phyloP scores from a whole-genome alignment of 2,329 filamentous ascomycete genomes.

The Paramyrothecium roridum region DNA sequence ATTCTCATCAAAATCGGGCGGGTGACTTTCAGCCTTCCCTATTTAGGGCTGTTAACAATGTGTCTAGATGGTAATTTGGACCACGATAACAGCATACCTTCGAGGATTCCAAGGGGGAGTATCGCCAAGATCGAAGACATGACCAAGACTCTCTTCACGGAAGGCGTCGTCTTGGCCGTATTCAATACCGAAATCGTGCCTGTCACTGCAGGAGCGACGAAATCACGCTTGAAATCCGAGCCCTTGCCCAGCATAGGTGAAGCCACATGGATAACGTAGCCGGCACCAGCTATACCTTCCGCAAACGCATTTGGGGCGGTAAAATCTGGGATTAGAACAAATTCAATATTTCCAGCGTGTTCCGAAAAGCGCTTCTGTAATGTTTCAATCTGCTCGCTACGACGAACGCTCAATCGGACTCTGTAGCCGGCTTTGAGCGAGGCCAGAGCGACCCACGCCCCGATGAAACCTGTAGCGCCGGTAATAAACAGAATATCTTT shows the following conservation, averaged over 20 bases:
- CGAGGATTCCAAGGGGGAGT: constrained; percentile 2
- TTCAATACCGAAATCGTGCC: constrained; percentile 9
- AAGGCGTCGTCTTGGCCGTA: constrained; percentile 2
- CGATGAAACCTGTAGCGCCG: constrained; percentile 12
- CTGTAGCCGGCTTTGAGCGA: constrained; percentile 8
- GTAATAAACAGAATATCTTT: constrained; percentile 7
- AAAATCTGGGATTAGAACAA: constrained; percentile 29
- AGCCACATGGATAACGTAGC: constrained; percentile 27
- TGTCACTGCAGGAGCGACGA: constrained; percentile 8
- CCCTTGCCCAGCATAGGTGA: constrained; percentile 11
- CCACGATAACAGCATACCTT: neutral
- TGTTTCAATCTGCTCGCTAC: constrained; percentile 2
- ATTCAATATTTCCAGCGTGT: constrained; percentile 9
- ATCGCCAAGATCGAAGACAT: constrained; percentile 10
- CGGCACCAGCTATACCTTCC: constrained; percentile 29
- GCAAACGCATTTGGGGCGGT: constrained; percentile 27
- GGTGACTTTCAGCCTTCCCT: neutral
- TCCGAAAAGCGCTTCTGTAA: constrained; percentile 4
- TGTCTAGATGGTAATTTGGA: neutral
- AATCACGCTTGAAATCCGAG: constrained; percentile 8
- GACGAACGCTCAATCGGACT: constrained; percentile 10
- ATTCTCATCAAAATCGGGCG: constrained; percentile 1
- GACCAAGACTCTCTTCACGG: constrained; percentile 8
- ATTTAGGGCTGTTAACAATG: neutral
- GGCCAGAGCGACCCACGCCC: constrained; percentile 4